These are phyloP conservation scores for Yamadazyma atmosphaerica DNA, from an alignment of 1,139 yeast species.

Conservation along the genomic window DNA sequence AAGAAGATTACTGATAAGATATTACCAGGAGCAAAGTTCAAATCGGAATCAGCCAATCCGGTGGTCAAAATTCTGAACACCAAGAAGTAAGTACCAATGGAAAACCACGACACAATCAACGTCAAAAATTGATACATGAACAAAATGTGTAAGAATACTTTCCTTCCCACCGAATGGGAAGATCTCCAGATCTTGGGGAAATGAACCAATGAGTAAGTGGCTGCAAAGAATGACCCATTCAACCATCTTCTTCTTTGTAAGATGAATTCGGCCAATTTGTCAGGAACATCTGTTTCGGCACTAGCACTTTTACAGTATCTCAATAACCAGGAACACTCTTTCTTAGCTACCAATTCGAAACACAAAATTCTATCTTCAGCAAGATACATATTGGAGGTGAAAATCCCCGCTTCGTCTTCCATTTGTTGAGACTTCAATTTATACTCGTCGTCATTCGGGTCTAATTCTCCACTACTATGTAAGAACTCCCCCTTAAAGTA, in stretches of 20 bases:
- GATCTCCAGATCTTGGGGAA: constrained; percentile 46
- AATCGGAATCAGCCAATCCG: constrained; percentile 55
- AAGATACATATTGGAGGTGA: constrained; percentile 51
- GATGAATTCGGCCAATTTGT: constrained; percentile 45
- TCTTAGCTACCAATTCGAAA: constrained; percentile 49
- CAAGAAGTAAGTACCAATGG: constrained; percentile 75
- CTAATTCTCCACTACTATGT: constrained; percentile 46
- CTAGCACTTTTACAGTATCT: constrained; percentile 47
- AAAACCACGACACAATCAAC: constrained; percentile 70
- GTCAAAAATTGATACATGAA: constrained; percentile 45
- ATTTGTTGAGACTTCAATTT: constrained; percentile 38
- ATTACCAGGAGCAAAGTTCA: constrained; percentile 65
- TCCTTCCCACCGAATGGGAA: constrained; percentile 42
- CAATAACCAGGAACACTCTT: constrained; percentile 45
- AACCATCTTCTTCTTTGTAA: constrained; percentile 54
- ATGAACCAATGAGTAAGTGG: constrained; percentile 47
- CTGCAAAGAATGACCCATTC: constrained; percentile 52
- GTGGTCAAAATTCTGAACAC: constrained; percentile 78
- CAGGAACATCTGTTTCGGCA: constrained; percentile 54
- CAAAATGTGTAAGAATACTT: constrained; percentile 43
- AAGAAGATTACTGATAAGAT: constrained; percentile 76
- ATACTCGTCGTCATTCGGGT: constrained; percentile 48
- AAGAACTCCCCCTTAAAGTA: constrained; percentile 52
- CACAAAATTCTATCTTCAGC: constrained; percentile 53
- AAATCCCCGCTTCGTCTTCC: constrained; percentile 50